Base-by-base conservation (phyloP, 2,329 filamentous ascomycete species). In the Fusarium fracticaudum region DNA sequence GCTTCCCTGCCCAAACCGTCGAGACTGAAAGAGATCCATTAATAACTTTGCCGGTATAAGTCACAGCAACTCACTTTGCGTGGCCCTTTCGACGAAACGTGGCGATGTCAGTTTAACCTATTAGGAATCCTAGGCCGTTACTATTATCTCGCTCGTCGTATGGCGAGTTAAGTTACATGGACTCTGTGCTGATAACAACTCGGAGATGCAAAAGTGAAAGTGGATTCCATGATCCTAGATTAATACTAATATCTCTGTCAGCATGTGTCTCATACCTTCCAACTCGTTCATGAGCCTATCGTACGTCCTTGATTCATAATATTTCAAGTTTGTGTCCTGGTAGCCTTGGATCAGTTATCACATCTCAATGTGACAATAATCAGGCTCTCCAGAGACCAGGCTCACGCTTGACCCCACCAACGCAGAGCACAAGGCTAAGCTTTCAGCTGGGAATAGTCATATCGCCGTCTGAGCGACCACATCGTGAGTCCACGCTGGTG, bases 171-270 rank as follows among this genome's bases (percentile, higher is more conserved):
- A n/a, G n/a, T n/a, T n/a, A n/a, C n/a, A 7, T 51, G 9, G n/a
- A 24, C 31, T 53, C 17, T 24, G 22, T 20, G n/a, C 9, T 20
- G 6, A 20, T 14, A 26, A 15, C 6, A 35, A 20, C 17, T 20
- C 17, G 8, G 12, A 51, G n/a, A 53, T 35, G 7, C 17, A 26
- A 35, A 20, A 24, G 12, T 37, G 12, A 20, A 20, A 20, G 12
- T 37, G 17, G n/a, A 35, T 20, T 20, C 24, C 17, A 20, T 5
- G 20, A 35, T 2, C 13, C 8, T 5, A 20, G 31, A 26, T 20
- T 1, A 6, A 20, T 20, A 7, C 8, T 15, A 35, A 13, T 20
- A 10, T 20, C 12, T 3, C 22, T 4, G 2, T 4, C 13, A 26
- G 2, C 9, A 20, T 20, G n/a, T 53, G 8, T 20, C 17, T 15